Evolutionary conservation across 2,329 filamentous ascomycete species (phyloP), one percentile per base, ranked within the genome.

Genomic region (Calonectria leucothoes): DNA sequence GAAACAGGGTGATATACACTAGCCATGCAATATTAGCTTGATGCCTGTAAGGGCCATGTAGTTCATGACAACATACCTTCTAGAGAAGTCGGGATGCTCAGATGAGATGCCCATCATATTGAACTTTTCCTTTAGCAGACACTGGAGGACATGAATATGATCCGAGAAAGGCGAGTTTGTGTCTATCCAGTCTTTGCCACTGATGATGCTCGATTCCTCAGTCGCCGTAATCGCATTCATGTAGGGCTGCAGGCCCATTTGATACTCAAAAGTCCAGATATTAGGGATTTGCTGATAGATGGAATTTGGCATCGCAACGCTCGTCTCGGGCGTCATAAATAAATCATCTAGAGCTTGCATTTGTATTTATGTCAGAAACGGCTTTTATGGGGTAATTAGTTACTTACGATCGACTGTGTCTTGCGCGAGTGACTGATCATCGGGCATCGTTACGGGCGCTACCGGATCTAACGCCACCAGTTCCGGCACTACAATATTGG

Each of bases 91-190:
- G 5, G 55, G 55, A 39, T 61, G 55, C 11, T 39, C 55, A 11
- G 55, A 61, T 23, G 55, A 61, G 27, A 78, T 71, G 0, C 75
- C 78, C 11, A 76, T 73, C 1, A 63, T 74, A 0, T 74, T 73
- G 0, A 82, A 49, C 29, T 83, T 83, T 8, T 66, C 72, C 33
- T 80, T 80, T 0, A 83, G 17, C 3, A 83, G 74, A 1, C 74
- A 69, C 8, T 82, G 80, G 0, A 83, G 75, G 0, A 83, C 25
- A 2, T 80, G 72, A 2, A 83, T 83, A 0, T 83, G 81, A 17
- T 83, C 81, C 0, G 81, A 83, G 52, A 83, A 83, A 0, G 82
- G 81, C 0, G 81, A 83, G 14, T 83, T 83, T 0, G 80, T 81
- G 2, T 78, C 65, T 0, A 74, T 63, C 64, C 80, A 83, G 15